These are phyloP conservation scores for Zygosaccharomyces rouxii DNA, from an alignment of 805 yeast genomes.

Conservation along the genomic window DNA sequence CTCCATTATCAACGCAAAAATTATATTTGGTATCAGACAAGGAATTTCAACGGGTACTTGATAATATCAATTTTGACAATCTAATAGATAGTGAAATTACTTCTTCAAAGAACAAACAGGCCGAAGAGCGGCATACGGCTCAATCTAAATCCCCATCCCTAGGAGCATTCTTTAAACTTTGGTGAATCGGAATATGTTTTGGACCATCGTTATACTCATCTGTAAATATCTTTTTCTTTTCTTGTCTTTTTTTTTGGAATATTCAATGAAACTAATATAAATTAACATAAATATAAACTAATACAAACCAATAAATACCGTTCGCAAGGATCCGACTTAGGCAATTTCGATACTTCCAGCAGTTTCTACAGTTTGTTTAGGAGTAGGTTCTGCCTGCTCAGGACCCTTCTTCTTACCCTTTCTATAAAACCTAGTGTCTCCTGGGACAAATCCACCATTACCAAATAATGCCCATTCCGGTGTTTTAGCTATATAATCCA, in stretches of 20 bases:
- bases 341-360: conserved; percentile 3
- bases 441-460: conserved; percentile 88
- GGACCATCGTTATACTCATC: not conserved
- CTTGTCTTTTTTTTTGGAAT: not conserved
- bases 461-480: conserved; percentile 94
- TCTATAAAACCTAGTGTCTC: conserved; percentile 63
- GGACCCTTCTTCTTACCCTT: conserved; percentile 48
- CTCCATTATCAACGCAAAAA: conserved; percentile 56
- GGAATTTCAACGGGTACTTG: conserved; percentile 42
- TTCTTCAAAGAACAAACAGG: not conserved
- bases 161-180: conserved; percentile 5
- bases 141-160: not conserved
- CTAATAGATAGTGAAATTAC: conserved; percentile 10
- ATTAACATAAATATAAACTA: not conserved
- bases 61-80: conserved; percentile 28
- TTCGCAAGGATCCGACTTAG: not conserved
- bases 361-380: not conserved
- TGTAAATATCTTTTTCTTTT: not conserved
- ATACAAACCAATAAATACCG: not conserved
- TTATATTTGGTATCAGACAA: conserved; percentile 44
- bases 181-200: not conserved
- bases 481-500: conserved; percentile 77
- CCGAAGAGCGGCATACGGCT: not conserved
- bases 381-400: not conserved
- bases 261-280: not conserved